Base-by-base conservation (phyloP, 352 stramenopile species). In the Phytopythium montanum region DNA sequence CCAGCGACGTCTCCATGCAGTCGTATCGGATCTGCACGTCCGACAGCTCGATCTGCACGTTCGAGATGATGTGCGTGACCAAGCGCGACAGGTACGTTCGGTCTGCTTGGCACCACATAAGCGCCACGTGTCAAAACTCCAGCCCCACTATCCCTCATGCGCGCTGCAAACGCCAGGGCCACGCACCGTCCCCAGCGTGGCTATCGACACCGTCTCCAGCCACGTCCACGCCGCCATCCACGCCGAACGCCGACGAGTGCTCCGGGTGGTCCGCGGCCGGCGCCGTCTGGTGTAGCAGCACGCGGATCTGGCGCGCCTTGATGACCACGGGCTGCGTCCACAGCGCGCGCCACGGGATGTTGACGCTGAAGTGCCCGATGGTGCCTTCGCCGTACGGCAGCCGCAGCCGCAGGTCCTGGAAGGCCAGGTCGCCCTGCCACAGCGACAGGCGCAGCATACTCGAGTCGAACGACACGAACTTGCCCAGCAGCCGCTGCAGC, bases 381-480 rank as follows among this genome's bases (percentile, higher is more conserved):
- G 69, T 70, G 55, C 86, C 86, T 41, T 91, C 76, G 23, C 86
- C 86, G 64, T 92, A 90, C 51, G 80, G 82, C 29, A 95, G 68
- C 8, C 82, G 81, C 59, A 95, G 70, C 62, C 92, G 71, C 21
- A 95, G 69, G 56, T 95, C 75, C 49, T 84, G 75, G 66, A 95
- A 95, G 14, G 83, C 87, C 65, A 95, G 31, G 49, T 95, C 86
- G 52, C 86, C 86, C 56, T 93, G 83, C 86, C 86, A 95, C 56
- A 95, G 75, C 63, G 81, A 91, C 50, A 95, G 65, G 59, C 80
- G 74, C 41, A 95, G 76, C 85, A 93, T 92, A 52, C 56, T 88
- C 61, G 86, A 84, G 69, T 95, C 81, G 61, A 95, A 92, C 18
- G 81, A 90, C 71, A 95, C 81, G 65, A 95, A 94, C 75, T 93